Percentiles rank a stretch among this genome's conserved stretches.
These are phyloP conservation scores for Colletotrichum magnum DNA, from an alignment of 2,329 filamentous ascomycete genomes.

Conservation along the genomic window DNA sequence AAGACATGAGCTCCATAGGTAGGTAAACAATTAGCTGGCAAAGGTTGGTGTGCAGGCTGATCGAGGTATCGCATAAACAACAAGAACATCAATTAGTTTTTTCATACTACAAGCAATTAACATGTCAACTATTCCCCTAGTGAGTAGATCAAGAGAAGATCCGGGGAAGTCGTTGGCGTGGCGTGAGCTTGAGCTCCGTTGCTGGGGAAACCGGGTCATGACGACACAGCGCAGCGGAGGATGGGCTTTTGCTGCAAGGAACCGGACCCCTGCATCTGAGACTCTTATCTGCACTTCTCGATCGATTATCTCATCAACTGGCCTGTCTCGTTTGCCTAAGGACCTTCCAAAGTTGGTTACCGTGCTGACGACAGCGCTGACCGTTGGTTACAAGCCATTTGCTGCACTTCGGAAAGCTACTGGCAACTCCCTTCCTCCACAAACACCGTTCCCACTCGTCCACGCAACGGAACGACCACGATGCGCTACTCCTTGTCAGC, in stretches of 20 bases:
- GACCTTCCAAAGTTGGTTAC: slow-evolving; percentile 11
- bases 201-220: background rate
- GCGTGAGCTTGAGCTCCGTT: background rate
- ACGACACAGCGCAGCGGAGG: no score
- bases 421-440: background rate
- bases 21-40: no score
- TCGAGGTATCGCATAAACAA: no score
- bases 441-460: background rate
- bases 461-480: background rate
- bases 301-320: slow-evolving; percentile 9
- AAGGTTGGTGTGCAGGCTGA: no score
- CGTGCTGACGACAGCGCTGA: background rate
- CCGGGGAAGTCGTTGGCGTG: background rate
- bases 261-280: slow-evolving; percentile 14
- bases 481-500: slow-evolving; percentile 33
- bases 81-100: no score
- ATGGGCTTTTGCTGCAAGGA: background rate
- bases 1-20: no score
- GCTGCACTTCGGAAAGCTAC: background rate
- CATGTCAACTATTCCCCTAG: no score
- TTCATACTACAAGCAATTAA: no score
- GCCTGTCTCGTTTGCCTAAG: background rate
- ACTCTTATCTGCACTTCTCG: slow-evolving; percentile 10
- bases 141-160: background rate
- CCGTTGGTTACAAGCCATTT: background rate